These are phyloP conservation scores for Alternaria rosae DNA, from an alignment of 2,329 filamentous ascomycete species.

Conservation along the genomic window DNA sequence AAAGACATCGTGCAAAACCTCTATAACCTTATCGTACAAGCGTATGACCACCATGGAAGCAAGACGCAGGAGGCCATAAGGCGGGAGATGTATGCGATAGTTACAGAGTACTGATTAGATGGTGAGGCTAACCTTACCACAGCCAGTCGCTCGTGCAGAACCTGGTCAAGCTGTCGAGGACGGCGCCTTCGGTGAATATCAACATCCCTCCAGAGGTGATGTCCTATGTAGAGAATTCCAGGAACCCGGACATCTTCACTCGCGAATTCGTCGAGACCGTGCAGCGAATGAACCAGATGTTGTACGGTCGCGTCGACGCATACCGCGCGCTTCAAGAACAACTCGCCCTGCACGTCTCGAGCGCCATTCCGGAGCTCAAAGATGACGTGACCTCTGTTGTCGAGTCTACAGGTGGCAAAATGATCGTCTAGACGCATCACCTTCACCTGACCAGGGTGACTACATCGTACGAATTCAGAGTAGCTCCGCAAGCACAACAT, in stretches of 20 bases:
- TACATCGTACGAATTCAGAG: background rate
- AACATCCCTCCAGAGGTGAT: constrained; percentile 68
- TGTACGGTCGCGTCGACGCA: constrained; percentile 67
- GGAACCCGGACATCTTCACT: constrained; percentile 73
- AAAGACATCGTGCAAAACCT: constrained; percentile 69
- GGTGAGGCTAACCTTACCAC: constrained; percentile 4
- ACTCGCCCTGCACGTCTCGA: constrained; percentile 64
- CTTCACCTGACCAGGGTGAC: background rate
- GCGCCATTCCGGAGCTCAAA: constrained; percentile 64
- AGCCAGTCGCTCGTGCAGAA: constrained; percentile 62
- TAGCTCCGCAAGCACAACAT: background rate
- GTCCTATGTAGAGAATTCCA: constrained; percentile 67
- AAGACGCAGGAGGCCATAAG: constrained; percentile 65
- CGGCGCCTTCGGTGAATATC: constrained; percentile 58
- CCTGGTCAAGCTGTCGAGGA: constrained; percentile 61
- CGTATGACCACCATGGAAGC: constrained; percentile 65
- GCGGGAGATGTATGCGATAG: constrained; percentile 60
- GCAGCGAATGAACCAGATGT: constrained; percentile 67
- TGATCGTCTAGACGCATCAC: constrained; percentile 13
- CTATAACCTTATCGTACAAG: constrained; percentile 66
- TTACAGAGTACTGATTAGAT: background rate
- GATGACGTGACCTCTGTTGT: constrained; percentile 62
- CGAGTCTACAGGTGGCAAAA: constrained; percentile 53
- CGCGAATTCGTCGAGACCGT: constrained; percentile 70
- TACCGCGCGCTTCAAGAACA: constrained; percentile 66